Evolutionary conservation across 2,329 filamentous ascomycete species (phyloP), one percentile per base, ranked within the genome.

Genomic region (Talaromyces sp.): DNA sequence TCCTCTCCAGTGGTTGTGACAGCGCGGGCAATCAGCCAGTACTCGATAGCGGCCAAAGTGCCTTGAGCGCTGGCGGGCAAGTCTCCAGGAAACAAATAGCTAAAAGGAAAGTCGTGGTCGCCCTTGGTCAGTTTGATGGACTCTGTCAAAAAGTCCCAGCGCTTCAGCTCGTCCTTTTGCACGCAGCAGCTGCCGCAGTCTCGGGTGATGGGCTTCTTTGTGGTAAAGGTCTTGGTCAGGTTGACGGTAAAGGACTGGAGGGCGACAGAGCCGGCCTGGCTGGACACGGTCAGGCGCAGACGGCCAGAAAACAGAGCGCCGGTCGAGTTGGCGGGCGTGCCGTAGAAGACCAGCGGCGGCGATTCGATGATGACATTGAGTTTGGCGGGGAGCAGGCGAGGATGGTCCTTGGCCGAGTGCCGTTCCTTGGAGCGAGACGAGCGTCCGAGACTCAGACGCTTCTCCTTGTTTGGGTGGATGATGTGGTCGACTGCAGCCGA

Each of bases 231-330:
- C 64, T 90, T 85, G 68, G 85, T 82, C 64, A 99, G 83, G 60
- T 80, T 83, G 76, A 95, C 90, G 56, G 85, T 83, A 71, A 97
- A 89, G 62, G 83, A 86, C 64, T 90, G 87, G 52, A 97, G 77
- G 10, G 75, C 80, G 55, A 91, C 83, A 61, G 89, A 80, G 4
- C 75, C 73, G 6, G 87, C 84, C 10, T 76, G 70, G 59, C 92
- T 88, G 65, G 84, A 83, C 69, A 96, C 85, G 44, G 86, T 81
- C 60, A 98, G 77, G 68, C 88, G 86, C 68, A 98, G 80, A 73
- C 92, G 90, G 33, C 92, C 92, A 0, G 92, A 96, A 57, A 97
- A 85, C 63, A 97, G 81, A 6, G 92, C 92, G 61, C 94, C 94
- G 2, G 89, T 89, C 68, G 92, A 96, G 67, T 85, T 83, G 64